A percentile compares a stretch with the other conserved stretches of the same genome.
Conservation (phyloP, 192 early-diverging fungal species). For the Podila clonocystis region DNA sequence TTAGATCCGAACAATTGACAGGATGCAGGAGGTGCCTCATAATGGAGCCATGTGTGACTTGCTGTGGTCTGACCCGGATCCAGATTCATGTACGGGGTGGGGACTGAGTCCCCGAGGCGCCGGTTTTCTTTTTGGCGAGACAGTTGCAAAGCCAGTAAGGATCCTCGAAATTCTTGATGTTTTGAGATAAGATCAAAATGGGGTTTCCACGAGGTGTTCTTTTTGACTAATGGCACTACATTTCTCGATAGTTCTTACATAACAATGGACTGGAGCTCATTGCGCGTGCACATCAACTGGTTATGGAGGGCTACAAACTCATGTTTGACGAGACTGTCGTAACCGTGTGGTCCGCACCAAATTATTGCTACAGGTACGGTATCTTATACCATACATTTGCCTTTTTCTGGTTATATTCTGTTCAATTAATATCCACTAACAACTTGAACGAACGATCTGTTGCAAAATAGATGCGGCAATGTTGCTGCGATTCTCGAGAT, state of each 20-base stretch:
- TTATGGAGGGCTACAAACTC: conserved; percentile 96
- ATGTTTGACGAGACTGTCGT: conserved; percentile 98
- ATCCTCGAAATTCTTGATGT: background rate
- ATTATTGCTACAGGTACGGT: conserved; percentile 93
- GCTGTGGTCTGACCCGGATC: conserved; percentile 98
- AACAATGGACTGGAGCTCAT: conserved; percentile 90
- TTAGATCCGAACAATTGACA: conserved; percentile 91
- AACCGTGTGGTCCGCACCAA: conserved; percentile 99
- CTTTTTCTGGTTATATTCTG: background rate
- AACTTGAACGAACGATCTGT: background rate
- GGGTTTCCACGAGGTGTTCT: too few species aligned
- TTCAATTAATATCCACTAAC: background rate
- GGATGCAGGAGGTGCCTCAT: conserved; percentile 97
- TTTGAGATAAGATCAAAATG: too few species aligned
- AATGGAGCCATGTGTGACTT: conserved; percentile 98
- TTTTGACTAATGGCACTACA: too few species aligned
- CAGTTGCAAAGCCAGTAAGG: conserved; percentile 80
- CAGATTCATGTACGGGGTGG: conserved; percentile 74
- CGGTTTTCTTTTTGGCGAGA: conserved; percentile 98
- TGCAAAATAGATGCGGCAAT: conserved; percentile 83
- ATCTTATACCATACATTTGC: background rate
- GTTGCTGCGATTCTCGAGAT: conserved; percentile 97
- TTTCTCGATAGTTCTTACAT: conserved; percentile 67
- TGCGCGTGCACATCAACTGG: conserved; percentile 96
- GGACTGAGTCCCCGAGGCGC: conserved; percentile 96